phyloP scores from a whole-genome alignment of 352 stramenopile species.

The Hyaloperonospora brassicae region DNA sequence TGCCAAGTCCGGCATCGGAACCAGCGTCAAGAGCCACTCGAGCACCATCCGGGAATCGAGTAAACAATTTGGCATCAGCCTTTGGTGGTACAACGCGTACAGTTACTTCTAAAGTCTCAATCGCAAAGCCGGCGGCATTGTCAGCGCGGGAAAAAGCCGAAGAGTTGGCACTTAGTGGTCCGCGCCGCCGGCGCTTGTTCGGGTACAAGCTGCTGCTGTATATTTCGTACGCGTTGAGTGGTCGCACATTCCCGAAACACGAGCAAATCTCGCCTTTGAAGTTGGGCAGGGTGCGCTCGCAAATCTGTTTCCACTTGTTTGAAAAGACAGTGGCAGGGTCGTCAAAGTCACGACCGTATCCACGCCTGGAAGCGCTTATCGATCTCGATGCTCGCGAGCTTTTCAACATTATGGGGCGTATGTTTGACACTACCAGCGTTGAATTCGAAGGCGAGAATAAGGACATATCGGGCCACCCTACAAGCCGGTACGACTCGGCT shows the following conservation, averaged over 20 bases:
- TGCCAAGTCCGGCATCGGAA: conserved; percentile 13
- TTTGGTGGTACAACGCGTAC: conserved; percentile 50
- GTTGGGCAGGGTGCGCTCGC: conserved; percentile 54
- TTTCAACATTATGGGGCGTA: conserved; percentile 69
- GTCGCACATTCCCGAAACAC: conserved; percentile 85
- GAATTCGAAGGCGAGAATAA: conserved; percentile 84
- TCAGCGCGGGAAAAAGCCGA: conserved; percentile 25
- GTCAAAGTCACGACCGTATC: conserved; percentile 39
- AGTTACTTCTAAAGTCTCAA: conserved; percentile 25
- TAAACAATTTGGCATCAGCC: conserved; percentile 53
- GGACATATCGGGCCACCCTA: conserved; percentile 43
- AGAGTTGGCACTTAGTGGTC: conserved; percentile 45
- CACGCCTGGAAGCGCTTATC: conserved; percentile 75
- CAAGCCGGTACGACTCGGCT: conserved; percentile 68
- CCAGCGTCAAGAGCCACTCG: conserved; percentile 15
- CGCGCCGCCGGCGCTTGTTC: conserved; percentile 56
- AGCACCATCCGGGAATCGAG: conserved; percentile 34
- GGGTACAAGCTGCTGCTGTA: conserved; percentile 88
- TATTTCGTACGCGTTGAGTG: conserved; percentile 87
- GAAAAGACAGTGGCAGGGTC: conserved; percentile 43
- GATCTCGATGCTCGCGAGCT: conserved; percentile 74
- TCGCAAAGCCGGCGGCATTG: conserved; percentile 24
- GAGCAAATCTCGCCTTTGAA: conserved; percentile 58
- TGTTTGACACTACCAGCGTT: conserved; percentile 77
- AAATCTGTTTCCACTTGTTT: conserved; percentile 85